Evolutionary conservation across 2,329 filamentous ascomycete species (phyloP), one percentile per base, ranked within the genome.

Genomic region (Aspergillus pseudoviridinutans): DNA sequence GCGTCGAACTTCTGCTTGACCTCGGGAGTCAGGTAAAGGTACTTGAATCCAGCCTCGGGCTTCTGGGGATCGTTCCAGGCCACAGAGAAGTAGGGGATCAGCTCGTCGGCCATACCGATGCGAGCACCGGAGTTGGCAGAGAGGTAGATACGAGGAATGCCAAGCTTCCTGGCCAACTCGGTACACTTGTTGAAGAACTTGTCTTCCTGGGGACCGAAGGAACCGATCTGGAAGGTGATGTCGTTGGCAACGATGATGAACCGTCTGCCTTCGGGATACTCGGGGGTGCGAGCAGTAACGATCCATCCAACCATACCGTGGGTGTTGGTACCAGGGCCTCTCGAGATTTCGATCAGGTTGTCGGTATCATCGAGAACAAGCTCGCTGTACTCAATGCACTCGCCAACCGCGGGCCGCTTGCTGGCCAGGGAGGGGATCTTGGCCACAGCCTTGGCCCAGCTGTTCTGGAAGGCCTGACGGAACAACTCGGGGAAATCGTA

Each of bases 401-500:
- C 92, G 66, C 92, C 93, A 68, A 87, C 82, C 54, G 87, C 83
- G 35, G 94, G 94, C 75, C 92, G 89, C 80, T 91, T 91, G 46
- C 91, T 86, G 51, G 86, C 85, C 59, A 97, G 79, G 22, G 83
- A 80, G 10, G 91, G 83, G 68, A 93, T 87, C 73, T 87, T 87
- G 74, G 87, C 86, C 63, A 90, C 83, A 56, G 87, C 86, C 74
- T 88, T 87, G 71, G 81, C 79, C 94, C 94, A 99, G 78, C 86
- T 90, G 82, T 97, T 97, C 80, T 97, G 92, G 72, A 96, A 91
- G 49, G 94, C 92, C 78, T 97, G 94, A 71, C 94, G 87, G 89
- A 99, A 99, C 51, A 99, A 87, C 83, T 99, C 94, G 29, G 94
- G 94, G 88, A 99, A 99, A 78, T 99, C 94, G 75, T 99, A 99